A percentile compares a stretch with the other conserved stretches of the same genome.
Evolutionary conservation across 345 rosid species (phyloP).

Genomic region (Xanthoceras sorbifolium): DNA sequence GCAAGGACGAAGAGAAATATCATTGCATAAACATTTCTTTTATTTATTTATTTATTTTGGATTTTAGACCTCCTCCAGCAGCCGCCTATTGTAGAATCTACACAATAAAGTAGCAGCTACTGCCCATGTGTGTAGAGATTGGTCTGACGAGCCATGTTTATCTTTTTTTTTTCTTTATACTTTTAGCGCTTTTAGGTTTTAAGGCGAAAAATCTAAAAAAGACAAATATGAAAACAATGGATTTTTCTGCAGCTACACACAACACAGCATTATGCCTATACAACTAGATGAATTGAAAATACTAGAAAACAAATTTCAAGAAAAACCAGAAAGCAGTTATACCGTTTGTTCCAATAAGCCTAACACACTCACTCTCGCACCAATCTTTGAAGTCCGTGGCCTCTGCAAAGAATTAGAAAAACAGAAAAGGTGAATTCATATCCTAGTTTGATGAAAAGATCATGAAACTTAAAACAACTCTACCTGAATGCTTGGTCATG

Average conservation of each 20-base stretch:
- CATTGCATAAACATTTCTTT: too few relatives aligned
- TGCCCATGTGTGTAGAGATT: too few relatives aligned
- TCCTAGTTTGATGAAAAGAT: background rate
- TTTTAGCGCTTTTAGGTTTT: background rate
- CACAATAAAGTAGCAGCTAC: too few relatives aligned
- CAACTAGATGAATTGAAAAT: background rate
- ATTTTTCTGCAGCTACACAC: background rate
- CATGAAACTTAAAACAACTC: conserved; percentile 2
- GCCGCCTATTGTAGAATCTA: too few relatives aligned
- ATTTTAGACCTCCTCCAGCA: too few relatives aligned
- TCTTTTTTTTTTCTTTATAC: background rate
- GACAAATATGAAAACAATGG: background rate
- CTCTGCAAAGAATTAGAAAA: conserved; percentile 53
- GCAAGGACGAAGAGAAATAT: background rate
- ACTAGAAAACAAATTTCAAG: conserved; percentile 1
- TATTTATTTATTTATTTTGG: too few relatives aligned
- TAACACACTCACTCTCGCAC: conserved; percentile 84
- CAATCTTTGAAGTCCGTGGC: conserved; percentile 92
- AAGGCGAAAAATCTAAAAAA: background rate
- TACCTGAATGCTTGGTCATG: conserved; percentile 70
- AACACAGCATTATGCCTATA: conserved; percentile 1
- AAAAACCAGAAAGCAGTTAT: conserved; percentile 5
- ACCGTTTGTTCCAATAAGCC: conserved; percentile 93
- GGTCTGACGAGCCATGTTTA: background rate
- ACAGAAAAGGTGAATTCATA: conserved; percentile 3